Evolutionary conservation across 2,329 filamentous ascomycete species (phyloP).

Genomic region (Helicocarpus griseus): DNA sequence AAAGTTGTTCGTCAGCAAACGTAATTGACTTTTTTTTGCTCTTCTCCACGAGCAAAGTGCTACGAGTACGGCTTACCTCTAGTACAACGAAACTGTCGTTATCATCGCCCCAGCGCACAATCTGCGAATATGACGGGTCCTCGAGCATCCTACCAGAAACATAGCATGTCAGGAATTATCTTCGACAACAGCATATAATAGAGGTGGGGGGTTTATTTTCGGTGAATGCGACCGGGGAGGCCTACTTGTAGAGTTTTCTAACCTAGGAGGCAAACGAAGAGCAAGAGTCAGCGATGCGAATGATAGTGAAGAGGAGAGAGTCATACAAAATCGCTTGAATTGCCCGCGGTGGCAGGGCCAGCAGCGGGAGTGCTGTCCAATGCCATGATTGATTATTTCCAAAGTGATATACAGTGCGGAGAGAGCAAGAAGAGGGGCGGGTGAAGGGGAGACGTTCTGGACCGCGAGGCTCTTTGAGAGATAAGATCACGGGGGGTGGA

Average conservation of each 20-base stretch:
- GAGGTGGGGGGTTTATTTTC: conserved; percentile 10
- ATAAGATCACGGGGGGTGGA: background rate
- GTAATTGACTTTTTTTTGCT: background rate
- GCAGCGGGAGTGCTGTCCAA: conserved; percentile 10
- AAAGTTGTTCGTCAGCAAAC: background rate
- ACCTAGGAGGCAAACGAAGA: conserved; percentile 49
- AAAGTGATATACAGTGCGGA: background rate
- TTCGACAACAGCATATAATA: background rate
- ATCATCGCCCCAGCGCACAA: conserved; percentile 91
- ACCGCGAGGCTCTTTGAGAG: background rate
- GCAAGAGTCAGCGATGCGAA: conserved; percentile 14
- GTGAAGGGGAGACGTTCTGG: background rate
- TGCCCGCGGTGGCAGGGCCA: conserved; percentile 48
- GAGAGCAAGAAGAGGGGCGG: background rate
- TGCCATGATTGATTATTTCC: conserved; percentile 2
- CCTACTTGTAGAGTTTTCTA: conserved; percentile 96
- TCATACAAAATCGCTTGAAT: conserved; percentile 93
- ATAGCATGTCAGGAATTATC: background rate
- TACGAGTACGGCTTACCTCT: conserved; percentile 52
- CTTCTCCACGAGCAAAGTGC: background rate
- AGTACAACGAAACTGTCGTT: conserved; percentile 95
- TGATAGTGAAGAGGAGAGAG: conserved; percentile 8
- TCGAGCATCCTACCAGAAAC: conserved; percentile 70
- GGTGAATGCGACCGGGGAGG: conserved; percentile 12
- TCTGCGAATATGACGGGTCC: conserved; percentile 81